Evolutionary conservation across 164 flowering plant species (phyloP).

Genomic region (Dillenia suffruticosa): DNA sequence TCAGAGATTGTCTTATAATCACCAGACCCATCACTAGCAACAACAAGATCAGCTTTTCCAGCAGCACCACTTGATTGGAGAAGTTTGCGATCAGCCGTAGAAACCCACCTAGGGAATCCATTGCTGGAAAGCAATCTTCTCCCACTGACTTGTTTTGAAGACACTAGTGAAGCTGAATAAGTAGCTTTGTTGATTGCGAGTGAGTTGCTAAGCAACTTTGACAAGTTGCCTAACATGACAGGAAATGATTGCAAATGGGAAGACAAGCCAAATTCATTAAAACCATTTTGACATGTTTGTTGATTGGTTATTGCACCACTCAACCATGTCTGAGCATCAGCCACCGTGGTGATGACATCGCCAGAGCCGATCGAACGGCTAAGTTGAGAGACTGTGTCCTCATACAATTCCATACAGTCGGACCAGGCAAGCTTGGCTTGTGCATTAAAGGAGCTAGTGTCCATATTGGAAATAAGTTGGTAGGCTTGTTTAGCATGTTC

Average conservation of each 20-base stretch:
- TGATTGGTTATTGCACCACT: slow-evolving; percentile 59
- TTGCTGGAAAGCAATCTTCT: slow-evolving; percentile 22
- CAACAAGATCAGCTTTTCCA: slow-evolving; percentile 41
- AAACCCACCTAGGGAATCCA: slow-evolving; percentile 48
- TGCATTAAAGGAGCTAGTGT: slow-evolving; percentile 22
- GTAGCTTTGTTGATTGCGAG: slow-evolving; percentile 38
- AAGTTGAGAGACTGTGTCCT: slow-evolving; percentile 33
- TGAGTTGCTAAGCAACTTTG: slow-evolving; percentile 54
- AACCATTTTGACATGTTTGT: slow-evolving; percentile 55
- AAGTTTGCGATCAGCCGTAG: slow-evolving; percentile 37
- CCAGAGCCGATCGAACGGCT: slow-evolving; percentile 25
- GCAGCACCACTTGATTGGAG: slow-evolving; percentile 22
- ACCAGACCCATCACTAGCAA: slow-evolving; percentile 66
- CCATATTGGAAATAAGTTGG: slow-evolving; percentile 31
- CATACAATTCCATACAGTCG: slow-evolving; percentile 58
- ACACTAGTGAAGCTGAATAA: background rate
- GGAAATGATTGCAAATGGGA: slow-evolving; percentile 26
- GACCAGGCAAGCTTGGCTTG: slow-evolving; percentile 15
- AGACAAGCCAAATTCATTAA: slow-evolving; percentile 31
- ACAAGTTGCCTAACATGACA: slow-evolving; percentile 22
- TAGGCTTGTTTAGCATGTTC: slow-evolving; percentile 38
- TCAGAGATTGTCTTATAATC: slow-evolving; percentile 48
- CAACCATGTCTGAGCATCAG: slow-evolving; percentile 45
- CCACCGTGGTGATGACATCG: slow-evolving; percentile 1
- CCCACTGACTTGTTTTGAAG: slow-evolving; percentile 10